Evolutionary conservation across 192 early-diverging fungal species (phyloP).

Genomic region (Backusella macrospora): DNA sequence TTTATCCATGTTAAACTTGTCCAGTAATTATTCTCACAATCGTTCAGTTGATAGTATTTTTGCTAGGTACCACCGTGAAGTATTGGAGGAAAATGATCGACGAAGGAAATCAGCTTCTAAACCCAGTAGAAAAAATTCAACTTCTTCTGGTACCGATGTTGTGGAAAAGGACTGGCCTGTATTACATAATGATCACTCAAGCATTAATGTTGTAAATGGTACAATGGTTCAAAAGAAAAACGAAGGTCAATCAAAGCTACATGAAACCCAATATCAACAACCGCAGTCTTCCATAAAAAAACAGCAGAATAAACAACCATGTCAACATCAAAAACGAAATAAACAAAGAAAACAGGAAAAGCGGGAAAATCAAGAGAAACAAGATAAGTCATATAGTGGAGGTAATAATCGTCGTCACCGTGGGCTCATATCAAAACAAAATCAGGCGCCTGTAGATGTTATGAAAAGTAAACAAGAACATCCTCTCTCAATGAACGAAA

Average conservation of each 20-base stretch:
- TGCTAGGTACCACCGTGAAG: not conserved
- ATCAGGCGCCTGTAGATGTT: not conserved
- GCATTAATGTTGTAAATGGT: not conserved
- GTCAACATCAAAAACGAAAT: not conserved
- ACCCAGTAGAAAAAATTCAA: not conserved
- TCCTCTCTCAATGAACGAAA: not conserved
- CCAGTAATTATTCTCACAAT: not conserved
- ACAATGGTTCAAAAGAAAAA: not conserved
- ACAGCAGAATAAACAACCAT: not conserved
- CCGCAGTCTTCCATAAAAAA: not conserved
- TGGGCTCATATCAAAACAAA: not conserved
- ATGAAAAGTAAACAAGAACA: not conserved
- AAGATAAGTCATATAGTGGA: not conserved
- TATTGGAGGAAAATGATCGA: not conserved
- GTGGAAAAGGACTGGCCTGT: not conserved
- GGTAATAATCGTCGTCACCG: not conserved
- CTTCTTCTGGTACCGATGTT: not conserved
- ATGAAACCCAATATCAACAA: not conserved
- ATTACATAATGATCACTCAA: not conserved
- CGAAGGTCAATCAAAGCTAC: not conserved
- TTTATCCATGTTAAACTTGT: constrained; percentile 1
- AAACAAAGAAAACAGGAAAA: not conserved
- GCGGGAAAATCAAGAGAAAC: not conserved
- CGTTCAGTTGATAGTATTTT: constrained; percentile 1
- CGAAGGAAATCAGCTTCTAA: not conserved